Evolutionary conservation across 2,329 filamentous ascomycete species (phyloP), one percentile per base, ranked within the genome.

Genomic region (Akanthomyces dipterigenus): DNA sequence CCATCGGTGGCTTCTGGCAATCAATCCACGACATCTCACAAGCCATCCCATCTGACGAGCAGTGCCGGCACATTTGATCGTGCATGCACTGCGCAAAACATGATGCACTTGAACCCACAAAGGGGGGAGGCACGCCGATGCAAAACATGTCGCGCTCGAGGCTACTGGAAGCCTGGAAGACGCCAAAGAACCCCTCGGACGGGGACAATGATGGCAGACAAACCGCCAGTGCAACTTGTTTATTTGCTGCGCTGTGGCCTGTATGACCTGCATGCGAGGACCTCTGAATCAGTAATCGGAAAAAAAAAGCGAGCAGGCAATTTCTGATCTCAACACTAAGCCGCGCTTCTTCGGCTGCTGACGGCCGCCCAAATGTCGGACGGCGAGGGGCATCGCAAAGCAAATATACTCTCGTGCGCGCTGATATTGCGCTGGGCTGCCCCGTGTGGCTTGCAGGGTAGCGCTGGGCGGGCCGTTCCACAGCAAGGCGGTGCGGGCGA

Each of bases 171-270:
- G 36, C 14, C 36, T 38, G 31, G 8, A 34, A 34, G 31, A 34
- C 31, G 31, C 31, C 31, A 34, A 34, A 34, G n/a, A 11, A 34
- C 31, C 5, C 36, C 12, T 16, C 36, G 36, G 36, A 3, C 36
- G 9, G 36, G 6, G 14, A 46, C 43, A 24, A 46, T 42, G 36
- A 31, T 24, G 26, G 36, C 22, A 42, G 24, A 20, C 40, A 36
- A 46, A 14, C 18, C 34, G 36, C 22, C 20, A 26, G 14, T 16
- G 11, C 14, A 50, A 9, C 55, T 50, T 50, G 55, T 58, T 40
- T 58, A 58, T 50, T 28, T 42, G 55, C 26, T 22, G 55, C 55
- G 36, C 3, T 42, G 55, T 58, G 55, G 55, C 55, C 43, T 58
- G 45, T 9, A 34, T 36, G 43, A 18, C 45, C 31, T 49, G 55